These are phyloP conservation scores for Kandelia obovata DNA, from an alignment of 345 rosid species.

Conservation along the genomic window DNA sequence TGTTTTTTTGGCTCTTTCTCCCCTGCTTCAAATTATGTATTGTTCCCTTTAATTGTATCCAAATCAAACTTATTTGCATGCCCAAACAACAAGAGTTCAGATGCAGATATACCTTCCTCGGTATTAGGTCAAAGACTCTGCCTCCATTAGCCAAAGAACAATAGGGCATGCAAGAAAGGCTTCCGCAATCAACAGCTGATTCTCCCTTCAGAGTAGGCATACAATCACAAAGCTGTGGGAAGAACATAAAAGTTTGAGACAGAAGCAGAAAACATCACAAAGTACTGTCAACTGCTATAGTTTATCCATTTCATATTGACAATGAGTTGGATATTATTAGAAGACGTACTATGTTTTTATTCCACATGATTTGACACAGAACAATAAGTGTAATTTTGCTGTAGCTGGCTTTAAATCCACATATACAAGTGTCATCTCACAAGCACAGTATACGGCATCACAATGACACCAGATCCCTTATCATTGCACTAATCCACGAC, in stretches of 20 bases:
- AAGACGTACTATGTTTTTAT: background rate
- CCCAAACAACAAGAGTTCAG: background rate
- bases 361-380: conserved; percentile 20
- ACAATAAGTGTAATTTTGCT: conserved; percentile 16
- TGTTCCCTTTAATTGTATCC: too few relatives aligned
- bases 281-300: background rate
- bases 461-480: background rate
- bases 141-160: conserved; percentile 24
- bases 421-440: conserved; percentile 27
- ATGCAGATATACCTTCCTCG: conserved; percentile 19
- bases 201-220: conserved; percentile 26
- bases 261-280: background rate
- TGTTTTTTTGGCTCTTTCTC: too few relatives aligned
- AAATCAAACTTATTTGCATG: background rate
- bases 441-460: conserved; percentile 24
- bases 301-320: background rate
- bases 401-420: conserved; percentile 27
- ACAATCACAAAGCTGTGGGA: conserved; percentile 16
- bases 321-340: background rate
- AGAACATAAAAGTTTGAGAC: background rate
- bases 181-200: conserved; percentile 29
- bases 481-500: conserved; percentile 12
- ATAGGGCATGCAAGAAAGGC: conserved; percentile 21
- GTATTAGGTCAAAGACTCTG: conserved; percentile 14
- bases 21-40: too few relatives aligned